Evolutionary conservation across 2,329 filamentous ascomycete genomes (phyloP).

Genomic region (Penicillium sp.): DNA sequence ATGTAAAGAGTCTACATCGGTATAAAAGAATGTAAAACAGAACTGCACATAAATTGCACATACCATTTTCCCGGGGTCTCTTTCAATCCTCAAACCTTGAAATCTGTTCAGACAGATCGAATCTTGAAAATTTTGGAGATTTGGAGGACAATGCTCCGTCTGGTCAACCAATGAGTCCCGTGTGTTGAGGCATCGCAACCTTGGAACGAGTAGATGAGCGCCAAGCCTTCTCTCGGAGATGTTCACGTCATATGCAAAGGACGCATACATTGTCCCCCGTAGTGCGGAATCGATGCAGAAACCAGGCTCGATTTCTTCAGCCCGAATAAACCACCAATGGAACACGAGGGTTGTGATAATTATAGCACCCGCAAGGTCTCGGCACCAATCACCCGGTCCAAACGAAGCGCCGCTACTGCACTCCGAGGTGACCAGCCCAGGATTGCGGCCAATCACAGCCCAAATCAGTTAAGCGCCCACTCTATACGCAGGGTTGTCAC

Average conservation of each 20-base stretch:
- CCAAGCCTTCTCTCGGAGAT: neutral
- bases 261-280: no score
- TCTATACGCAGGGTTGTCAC: slow-evolving; percentile 27
- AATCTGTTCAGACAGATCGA: neutral
- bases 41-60: neutral
- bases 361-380: neutral
- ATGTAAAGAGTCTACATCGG: slow-evolving; percentile 3
- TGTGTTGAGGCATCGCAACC: neutral
- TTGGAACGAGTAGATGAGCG: neutral
- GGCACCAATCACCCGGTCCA: slow-evolving; percentile 15
- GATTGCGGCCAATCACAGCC: slow-evolving; percentile 23
- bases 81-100: neutral
- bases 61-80: neutral
- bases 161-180: neutral
- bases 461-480: slow-evolving; percentile 33
- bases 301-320: slow-evolving; percentile 5
- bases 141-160: no score
- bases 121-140: neutral
- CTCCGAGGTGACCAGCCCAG: slow-evolving; percentile 16
- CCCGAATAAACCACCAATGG: slow-evolving; percentile 5
- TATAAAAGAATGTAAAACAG: neutral
- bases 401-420: slow-evolving; percentile 26
- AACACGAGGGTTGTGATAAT: slow-evolving; percentile 1
- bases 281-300: slow-evolving; percentile 1
- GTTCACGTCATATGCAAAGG: no score